phyloP scores from a whole-genome alignment of 768 basidiomycete genomes.

The Ramaria rubella region DNA sequence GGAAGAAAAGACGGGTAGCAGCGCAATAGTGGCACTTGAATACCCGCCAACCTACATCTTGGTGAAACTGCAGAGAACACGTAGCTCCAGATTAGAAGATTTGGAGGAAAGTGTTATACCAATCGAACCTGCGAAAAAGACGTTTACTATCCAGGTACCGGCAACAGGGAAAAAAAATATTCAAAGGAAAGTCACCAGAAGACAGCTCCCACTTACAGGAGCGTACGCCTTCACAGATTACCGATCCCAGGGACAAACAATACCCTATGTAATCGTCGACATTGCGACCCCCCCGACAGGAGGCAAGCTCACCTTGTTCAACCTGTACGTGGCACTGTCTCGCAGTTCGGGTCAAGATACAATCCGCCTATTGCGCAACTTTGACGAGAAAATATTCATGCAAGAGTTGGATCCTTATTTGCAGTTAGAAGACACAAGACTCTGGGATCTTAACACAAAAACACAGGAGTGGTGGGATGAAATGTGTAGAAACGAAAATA shows the following conservation, averaged over 20 bases:
- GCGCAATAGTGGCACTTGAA: too few relatives aligned
- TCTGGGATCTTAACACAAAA: background rate
- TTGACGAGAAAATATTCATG: constrained; percentile 21
- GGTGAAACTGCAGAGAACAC: too few relatives aligned
- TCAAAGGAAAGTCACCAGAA: too few relatives aligned
- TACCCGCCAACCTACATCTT: too few relatives aligned
- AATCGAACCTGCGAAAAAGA: too few relatives aligned
- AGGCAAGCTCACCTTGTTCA: too few relatives aligned
- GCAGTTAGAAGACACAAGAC: too few relatives aligned
- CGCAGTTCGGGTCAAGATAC: constrained; percentile 23
- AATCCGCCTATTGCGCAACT: constrained; percentile 25
- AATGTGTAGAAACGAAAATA: too few relatives aligned
- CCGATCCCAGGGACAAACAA: constrained; percentile 37
- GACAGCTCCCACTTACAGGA: too few relatives aligned
- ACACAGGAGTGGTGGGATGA: background rate
- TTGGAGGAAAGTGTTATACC: too few relatives aligned
- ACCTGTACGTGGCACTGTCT: constrained; percentile 35
- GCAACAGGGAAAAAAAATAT: constrained; percentile 1
- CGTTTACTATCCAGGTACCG: constrained; percentile 16
- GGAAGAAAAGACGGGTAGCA: constrained; percentile 17
- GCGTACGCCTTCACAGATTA: constrained; percentile 41
- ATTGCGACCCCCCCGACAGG: constrained; percentile 29
- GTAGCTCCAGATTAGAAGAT: too few relatives aligned
- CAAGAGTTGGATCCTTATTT: too few relatives aligned
- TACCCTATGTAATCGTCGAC: constrained; percentile 32